Conservation (phyloP, 2,329 filamentous ascomycete genomes). For the Alternaria arborescens region DNA sequence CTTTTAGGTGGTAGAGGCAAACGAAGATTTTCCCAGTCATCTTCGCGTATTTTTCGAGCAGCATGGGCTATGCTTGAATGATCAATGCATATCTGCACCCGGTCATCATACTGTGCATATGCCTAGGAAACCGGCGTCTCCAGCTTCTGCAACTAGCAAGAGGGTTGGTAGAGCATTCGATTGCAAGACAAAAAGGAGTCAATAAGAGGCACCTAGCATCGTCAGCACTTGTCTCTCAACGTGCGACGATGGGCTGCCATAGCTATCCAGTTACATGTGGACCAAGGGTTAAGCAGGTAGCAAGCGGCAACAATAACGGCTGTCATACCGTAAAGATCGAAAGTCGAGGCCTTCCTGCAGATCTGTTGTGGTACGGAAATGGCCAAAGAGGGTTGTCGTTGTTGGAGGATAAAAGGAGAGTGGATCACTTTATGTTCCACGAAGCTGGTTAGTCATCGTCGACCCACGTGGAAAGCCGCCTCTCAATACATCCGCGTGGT, state of each 20-base stretch:
- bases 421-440: conserved; percentile 18
- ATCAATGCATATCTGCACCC: conserved; percentile 10
- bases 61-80: conserved; percentile 25
- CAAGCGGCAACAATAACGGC: conserved; percentile 31
- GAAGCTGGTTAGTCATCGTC: conserved; percentile 20
- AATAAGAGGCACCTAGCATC: conserved; percentile 8
- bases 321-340: conserved; percentile 35
- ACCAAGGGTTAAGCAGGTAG: conserved; percentile 18
- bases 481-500: conserved; percentile 2
- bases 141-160: background rate
- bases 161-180: background rate
- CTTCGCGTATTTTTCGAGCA: conserved; percentile 17
- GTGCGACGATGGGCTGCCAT: conserved; percentile 21
- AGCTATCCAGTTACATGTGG: conserved; percentile 27
- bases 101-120: conserved; percentile 11
- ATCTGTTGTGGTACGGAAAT: conserved; percentile 27
- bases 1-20: conserved; percentile 32
- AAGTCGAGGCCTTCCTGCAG: conserved; percentile 27
- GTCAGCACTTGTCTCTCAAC: conserved; percentile 18
- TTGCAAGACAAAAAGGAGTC: conserved; percentile 12
- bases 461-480: conserved; percentile 31
- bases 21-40: conserved; percentile 25
- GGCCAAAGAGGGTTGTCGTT: conserved; percentile 26
- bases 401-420: conserved; percentile 34
- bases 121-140: conserved; percentile 5